Evolutionary conservation across 805 yeast species (phyloP).

Genomic region (Myxozyma lipomycoides): DNA sequence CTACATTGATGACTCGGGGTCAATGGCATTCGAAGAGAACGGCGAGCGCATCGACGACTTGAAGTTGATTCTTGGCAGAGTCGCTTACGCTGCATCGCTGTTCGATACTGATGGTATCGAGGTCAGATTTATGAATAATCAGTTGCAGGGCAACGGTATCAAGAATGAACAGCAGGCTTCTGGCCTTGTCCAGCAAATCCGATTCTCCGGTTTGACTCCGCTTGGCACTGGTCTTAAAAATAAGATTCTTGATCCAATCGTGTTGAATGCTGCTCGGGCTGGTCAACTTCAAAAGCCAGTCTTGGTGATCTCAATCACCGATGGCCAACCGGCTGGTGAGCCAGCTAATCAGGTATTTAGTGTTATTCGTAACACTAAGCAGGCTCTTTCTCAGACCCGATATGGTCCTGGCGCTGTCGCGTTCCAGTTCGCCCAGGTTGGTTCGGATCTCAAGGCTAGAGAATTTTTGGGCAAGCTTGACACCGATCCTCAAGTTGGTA

Average conservation of each 20-base stretch:
- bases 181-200: slow-evolving; percentile 27
- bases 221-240: slow-evolving; percentile 30
- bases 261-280: slow-evolving; percentile 29
- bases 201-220: slow-evolving; percentile 34
- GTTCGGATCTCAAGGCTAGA: slow-evolving; percentile 34
- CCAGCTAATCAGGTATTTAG: slow-evolving; percentile 27
- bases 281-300: slow-evolving; percentile 33
- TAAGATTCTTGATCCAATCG: slow-evolving; percentile 35
- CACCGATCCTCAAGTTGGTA: slow-evolving; percentile 33
- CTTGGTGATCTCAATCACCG: slow-evolving; percentile 34
- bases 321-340: slow-evolving; percentile 38
- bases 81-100: slow-evolving; percentile 34
- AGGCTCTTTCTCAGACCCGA: slow-evolving; percentile 25
- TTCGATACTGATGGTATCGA: slow-evolving; percentile 35
- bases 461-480: slow-evolving; percentile 34
- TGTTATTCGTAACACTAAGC: slow-evolving; percentile 31
- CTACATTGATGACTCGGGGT: slow-evolving; percentile 36
- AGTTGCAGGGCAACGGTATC: slow-evolving; percentile 30
- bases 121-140: slow-evolving; percentile 35
- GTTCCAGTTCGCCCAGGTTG: slow-evolving; percentile 37
- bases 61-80: slow-evolving; percentile 33
- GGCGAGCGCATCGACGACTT: slow-evolving; percentile 37
- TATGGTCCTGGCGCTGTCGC: slow-evolving; percentile 35
- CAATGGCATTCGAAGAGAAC: slow-evolving; percentile 36
- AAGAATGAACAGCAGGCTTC: slow-evolving; percentile 30